Percentiles rank a stretch among this genome's conserved stretches.
Evolutionary conservation across 192 early-diverging fungal species (phyloP).

Genomic region (Obelidium mucronatum): DNA sequence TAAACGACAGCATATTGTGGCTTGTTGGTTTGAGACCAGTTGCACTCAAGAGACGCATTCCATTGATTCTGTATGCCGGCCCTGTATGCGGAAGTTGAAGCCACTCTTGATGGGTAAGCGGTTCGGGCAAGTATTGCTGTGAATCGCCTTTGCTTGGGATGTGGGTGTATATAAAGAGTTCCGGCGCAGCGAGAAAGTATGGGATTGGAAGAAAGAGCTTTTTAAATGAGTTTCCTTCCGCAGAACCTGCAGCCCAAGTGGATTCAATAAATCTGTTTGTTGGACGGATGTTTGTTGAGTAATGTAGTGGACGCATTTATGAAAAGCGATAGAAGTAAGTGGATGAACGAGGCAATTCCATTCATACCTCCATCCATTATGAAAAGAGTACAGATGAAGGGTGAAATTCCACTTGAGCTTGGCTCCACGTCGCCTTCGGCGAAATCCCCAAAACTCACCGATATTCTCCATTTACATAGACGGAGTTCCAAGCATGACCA

Average conservation of each 20-base stretch:
- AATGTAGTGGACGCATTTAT: background rate
- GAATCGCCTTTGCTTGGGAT: slow-evolving; percentile 47
- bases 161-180: slow-evolving; percentile 13
- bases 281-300: too few relatives aligned
- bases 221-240: background rate
- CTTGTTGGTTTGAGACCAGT: background rate
- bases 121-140: slow-evolving; percentile 56
- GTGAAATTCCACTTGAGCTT: too few relatives aligned
- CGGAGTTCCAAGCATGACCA: slow-evolving; percentile 27
- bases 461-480: slow-evolving; percentile 15
- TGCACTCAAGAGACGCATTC: slow-evolving; percentile 15
- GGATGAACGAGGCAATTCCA: too few relatives aligned
- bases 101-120: slow-evolving; percentile 50
- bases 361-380: too few relatives aligned
- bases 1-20: background rate
- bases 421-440: too few relatives aligned
- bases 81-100: slow-evolving; percentile 38
- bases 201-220: slow-evolving; percentile 12
- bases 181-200: slow-evolving; percentile 19
- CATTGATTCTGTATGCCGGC: background rate
- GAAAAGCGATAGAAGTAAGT: background rate
- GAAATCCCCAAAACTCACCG: too few relatives aligned
- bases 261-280: slow-evolving; percentile 37
- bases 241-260: slow-evolving; percentile 29
- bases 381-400: too few relatives aligned